Conservation (phyloP, 208 protist genomes). For the Trypanosoma brucei region DNA sequence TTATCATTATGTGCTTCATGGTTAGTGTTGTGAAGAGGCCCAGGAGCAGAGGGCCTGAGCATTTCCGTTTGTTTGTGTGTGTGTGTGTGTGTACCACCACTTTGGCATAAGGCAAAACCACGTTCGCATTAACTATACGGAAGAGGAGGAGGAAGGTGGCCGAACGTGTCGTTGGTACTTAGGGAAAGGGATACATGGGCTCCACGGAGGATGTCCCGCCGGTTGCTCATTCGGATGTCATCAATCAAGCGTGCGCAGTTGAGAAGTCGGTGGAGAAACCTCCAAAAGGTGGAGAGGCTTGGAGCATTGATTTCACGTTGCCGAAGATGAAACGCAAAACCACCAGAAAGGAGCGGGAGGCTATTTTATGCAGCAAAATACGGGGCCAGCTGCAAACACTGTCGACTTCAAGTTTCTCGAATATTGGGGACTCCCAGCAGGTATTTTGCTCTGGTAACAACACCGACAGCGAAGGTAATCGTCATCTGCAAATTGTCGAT, state of each 20-base stretch:
- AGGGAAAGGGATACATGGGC: too few species aligned
- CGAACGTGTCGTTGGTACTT: too few species aligned
- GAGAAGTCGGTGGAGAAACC: slow-evolving; percentile 3
- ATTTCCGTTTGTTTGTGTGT: slow-evolving; percentile 6
- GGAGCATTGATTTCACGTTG: slow-evolving; percentile 64
- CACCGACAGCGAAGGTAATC: neutral
- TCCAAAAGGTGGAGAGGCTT: slow-evolving; percentile 36
- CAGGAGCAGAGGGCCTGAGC: neutral
- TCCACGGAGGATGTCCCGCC: neutral
- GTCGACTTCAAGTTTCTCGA: neutral
- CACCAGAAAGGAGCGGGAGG: slow-evolving; percentile 62
- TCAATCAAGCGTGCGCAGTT: neutral
- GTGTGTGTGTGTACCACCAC: slow-evolving; percentile 14
- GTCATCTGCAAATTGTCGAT: slow-evolving; percentile 28
- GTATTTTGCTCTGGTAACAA: slow-evolving; percentile 1
- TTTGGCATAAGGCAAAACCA: neutral
- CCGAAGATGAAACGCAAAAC: slow-evolving; percentile 45
- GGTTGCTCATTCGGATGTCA: neutral
- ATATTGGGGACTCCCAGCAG: neutral
- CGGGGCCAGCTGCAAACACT: slow-evolving; percentile 16
- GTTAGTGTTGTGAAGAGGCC: neutral
- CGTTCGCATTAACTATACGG: too few species aligned
- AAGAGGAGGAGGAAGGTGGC: too few species aligned
- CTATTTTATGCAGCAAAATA: slow-evolving; percentile 33
- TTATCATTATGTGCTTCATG: too few species aligned